Evolutionary conservation across 163 green algal species (phyloP), one percentile per base, ranked within the genome.

Genomic region (Chlorella variabilis): DNA sequence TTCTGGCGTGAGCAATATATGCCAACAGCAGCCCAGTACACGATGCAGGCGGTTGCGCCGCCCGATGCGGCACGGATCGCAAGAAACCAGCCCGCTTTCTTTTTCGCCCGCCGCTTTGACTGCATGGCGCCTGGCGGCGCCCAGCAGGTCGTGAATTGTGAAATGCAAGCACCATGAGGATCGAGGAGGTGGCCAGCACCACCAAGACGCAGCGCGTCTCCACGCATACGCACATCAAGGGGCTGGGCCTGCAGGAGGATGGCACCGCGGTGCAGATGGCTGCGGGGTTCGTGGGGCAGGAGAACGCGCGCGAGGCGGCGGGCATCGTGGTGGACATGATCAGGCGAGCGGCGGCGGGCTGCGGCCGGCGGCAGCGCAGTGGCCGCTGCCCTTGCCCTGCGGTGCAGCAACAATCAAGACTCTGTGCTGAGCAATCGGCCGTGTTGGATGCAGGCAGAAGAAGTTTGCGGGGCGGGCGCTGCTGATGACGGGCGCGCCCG

Each of bases 251-350:
- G 8, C 84, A 91, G 83, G 94, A 98, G 3, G 92, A 97, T 90
- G 96, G 96, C 65, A 90, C 73, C 1, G 90, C 95, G 20, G 75
- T 95, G 39, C 83, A 90, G 13, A 85, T 97, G 82, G 92, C 90
- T 34, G 91, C 93, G 2, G 97, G 97, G 18, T 99, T 98, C 81
- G 96, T 99, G 4, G 97, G 97, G 3, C 97, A 99, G 84, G 96
- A 98, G 82, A 83, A 94, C 66, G 97, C 96, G 0, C 90, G 97
- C 4, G 96, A 99, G 81, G 97, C 97, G 31, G 98, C 94, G 68
- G 97, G 97, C 17, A 88, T 99, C 1, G 93, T 99, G 27, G 96
- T 99, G 48, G 97, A 98, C 79, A 98, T 99, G 95, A 99, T 99
- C 88, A 71, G 75, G 75, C 62, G 59, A 8, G 71, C 18, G 4